Evolutionary conservation across 129 eudicot species (phyloP).

Genomic region (Centrapalus pauciflorus): DNA sequence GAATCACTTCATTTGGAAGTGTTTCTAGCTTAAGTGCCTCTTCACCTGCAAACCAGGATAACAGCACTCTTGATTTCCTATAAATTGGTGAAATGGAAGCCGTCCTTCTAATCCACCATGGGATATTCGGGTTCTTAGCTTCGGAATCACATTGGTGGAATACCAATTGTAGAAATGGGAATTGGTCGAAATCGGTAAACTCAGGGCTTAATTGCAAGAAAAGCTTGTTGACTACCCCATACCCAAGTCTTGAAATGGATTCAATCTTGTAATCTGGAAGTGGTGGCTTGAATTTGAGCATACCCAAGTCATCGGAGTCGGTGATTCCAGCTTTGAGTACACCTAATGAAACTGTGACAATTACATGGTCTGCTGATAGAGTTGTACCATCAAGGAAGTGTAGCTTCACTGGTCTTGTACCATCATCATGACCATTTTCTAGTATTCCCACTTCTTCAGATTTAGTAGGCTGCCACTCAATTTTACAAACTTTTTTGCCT

Average conservation of each 20-base stretch:
- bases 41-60: slow-evolving; percentile 90
- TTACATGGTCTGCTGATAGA: slow-evolving; percentile 72
- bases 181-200: slow-evolving; percentile 6
- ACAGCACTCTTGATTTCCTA: slow-evolving; percentile 48
- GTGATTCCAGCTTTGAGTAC: slow-evolving; percentile 68
- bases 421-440: slow-evolving; percentile 33
- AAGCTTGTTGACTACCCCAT: slow-evolving; percentile 89
- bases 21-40: slow-evolving; percentile 78
- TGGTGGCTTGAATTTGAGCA: slow-evolving; percentile 54
- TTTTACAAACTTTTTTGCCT: slow-evolving; percentile 54
- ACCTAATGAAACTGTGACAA: slow-evolving; percentile 85
- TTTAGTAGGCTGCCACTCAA: slow-evolving; percentile 52
- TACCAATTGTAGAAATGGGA: slow-evolving; percentile 68
- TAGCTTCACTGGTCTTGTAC: slow-evolving; percentile 54
- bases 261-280: slow-evolving; percentile 57
- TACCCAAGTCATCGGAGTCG: slow-evolving; percentile 26
- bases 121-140: slow-evolving; percentile 47
- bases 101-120: slow-evolving; percentile 81
- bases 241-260: slow-evolving; percentile 76
- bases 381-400: slow-evolving; percentile 73
- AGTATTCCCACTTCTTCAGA: slow-evolving; percentile 6
- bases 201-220: slow-evolving; percentile 50
- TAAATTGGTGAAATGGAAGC: slow-evolving; percentile 69
- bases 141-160: slow-evolving; percentile 59
- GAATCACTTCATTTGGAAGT: slow-evolving; percentile 52